Base-by-base conservation (phyloP, 2,329 filamentous ascomycete genomes). In the Sclerotinia spermophila region DNA sequence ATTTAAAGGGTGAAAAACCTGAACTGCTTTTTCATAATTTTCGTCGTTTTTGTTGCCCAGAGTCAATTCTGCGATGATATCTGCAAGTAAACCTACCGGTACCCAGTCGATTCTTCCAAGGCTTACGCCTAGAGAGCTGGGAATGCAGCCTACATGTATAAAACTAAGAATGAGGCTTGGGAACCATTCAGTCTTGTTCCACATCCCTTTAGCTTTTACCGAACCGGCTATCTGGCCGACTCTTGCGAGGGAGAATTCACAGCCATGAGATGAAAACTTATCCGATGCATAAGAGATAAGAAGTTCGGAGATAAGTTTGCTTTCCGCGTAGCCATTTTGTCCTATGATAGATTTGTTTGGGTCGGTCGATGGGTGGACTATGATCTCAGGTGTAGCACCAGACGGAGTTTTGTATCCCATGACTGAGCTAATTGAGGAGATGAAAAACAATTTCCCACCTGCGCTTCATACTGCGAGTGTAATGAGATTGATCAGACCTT, bases 171-270 rank as follows among this genome's bases (percentile, higher is more conserved):
- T 33, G 6, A 66, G 44, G 19, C 60, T 66, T 11, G 51, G 60
- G 24, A 70, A 64, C 51, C 60, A 59, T 48, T 70, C 51, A 2
- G 40, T 40, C 38, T 44, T 55, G 17, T 70, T 66, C 60, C 59
- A 69, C 2, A 58, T 11, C 11, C 68, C 48, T 17, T 27, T 24
- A 4, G 21, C 17, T 15, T 51, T 42, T 2, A 61, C 60, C 13
- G 69, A 44, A 0, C 83, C 84, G 0, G 78, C 83, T 55, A 86
- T 81, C 75, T 86, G 85, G 0, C 83, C 84, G 0, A 86, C 81
- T 1, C 84, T 82, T 42, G 83, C 79, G n/a, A 82, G 75, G 10
- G 79, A 79, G 2, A 79, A 77, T 0, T 44, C 3, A 24, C 24
- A 17, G 0, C 59, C 27, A 3, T 80, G 79, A 5, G 85, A 77